Evolutionary conservation across 2,329 filamentous ascomycete species (phyloP).

Genomic region (Exophiala viscosa): DNA sequence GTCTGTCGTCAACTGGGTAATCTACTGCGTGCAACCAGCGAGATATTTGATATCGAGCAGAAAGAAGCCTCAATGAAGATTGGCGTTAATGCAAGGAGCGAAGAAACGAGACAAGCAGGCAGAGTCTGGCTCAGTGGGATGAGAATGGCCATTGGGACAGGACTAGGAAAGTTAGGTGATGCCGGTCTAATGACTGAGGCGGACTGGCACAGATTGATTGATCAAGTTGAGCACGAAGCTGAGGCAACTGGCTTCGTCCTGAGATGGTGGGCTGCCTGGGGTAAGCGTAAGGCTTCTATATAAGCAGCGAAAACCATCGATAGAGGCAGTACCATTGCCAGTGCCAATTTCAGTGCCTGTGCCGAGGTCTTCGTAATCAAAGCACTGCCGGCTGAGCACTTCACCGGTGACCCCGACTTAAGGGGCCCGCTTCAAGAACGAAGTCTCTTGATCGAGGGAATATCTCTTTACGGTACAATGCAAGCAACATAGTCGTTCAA

Average conservation of each 20-base stretch:
- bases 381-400: too few relatives aligned
- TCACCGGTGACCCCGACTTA: too few relatives aligned
- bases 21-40: neutral
- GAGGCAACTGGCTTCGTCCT: neutral
- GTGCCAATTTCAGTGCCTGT: too few relatives aligned
- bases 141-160: neutral
- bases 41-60: neutral
- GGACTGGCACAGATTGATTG: neutral
- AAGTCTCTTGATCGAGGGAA: too few relatives aligned
- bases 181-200: neutral
- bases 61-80: neutral
- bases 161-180: neutral
- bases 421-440: too few relatives aligned
- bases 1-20: neutral
- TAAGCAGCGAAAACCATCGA: neutral
- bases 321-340: neutral
- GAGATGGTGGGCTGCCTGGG: constrained; percentile 1
- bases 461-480: too few relatives aligned
- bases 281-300: neutral
- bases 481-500: too few relatives aligned
- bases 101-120: neutral
- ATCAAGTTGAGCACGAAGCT: neutral
- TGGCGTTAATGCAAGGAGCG: neutral
- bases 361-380: too few relatives aligned
- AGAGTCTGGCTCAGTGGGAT: neutral